Percentiles rank a stretch among this genome's conserved stretches.
phyloP scores from a whole-genome alignment of 1,284 basidiomycete species.

The Malassezia arunalokei region DNA sequence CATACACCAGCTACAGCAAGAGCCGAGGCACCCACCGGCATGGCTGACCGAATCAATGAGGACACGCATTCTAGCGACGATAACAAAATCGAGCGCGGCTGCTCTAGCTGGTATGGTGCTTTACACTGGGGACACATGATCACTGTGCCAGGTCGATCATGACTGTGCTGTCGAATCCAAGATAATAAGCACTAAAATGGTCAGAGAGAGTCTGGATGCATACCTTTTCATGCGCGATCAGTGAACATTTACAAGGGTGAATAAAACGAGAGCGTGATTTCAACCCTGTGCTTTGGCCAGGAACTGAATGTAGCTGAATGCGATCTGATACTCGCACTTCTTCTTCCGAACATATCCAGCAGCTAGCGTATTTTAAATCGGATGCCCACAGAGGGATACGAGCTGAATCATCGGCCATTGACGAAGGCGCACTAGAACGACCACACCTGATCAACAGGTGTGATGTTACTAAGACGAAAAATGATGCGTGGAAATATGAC shows the following conservation, averaged over 20 bases:
- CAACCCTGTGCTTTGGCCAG: no score
- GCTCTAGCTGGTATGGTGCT: slow-evolving; percentile 4
- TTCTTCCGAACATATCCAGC: slow-evolving; percentile 14
- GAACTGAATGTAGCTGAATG: no score
- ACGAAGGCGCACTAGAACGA: background rate
- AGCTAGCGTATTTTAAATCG: slow-evolving; percentile 8
- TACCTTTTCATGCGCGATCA: slow-evolving; percentile 17
- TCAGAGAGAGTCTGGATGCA: background rate
- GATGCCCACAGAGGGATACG: background rate
- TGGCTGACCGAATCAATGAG: background rate
- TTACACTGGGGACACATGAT: slow-evolving; percentile 13
- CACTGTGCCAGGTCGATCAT: slow-evolving; percentile 1
- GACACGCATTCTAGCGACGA: background rate
- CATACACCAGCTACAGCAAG: slow-evolving; percentile 1
- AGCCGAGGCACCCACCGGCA: slow-evolving; percentile 4
- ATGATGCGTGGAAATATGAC: no score
- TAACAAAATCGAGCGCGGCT: background rate
- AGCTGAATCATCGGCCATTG: background rate
- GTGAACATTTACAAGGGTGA: slow-evolving; percentile 14
- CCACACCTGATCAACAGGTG: no score
- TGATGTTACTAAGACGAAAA: no score
- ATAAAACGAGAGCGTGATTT: slow-evolving; percentile 7
- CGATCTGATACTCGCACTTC: background rate
- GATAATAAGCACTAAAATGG: slow-evolving; percentile 10
- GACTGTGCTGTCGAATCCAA: slow-evolving; percentile 11